Evolutionary conservation across 352 stramenopile genomes (phyloP), one percentile per base, ranked within the genome.

Genomic region (Blastocystis sp.): DNA sequence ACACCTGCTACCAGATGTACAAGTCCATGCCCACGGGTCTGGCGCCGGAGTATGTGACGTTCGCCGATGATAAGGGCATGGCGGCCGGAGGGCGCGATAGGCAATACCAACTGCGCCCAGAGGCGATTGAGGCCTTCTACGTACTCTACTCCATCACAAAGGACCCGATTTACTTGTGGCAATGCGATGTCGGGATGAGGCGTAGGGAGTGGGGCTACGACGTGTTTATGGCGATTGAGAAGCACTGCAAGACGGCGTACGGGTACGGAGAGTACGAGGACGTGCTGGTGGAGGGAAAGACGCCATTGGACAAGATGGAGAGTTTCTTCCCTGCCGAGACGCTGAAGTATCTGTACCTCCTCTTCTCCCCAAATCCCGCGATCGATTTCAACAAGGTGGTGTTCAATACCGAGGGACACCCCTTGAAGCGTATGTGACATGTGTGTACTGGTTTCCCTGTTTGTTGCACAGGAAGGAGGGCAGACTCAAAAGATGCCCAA

Each of bases 311-410:
- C 93, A 93, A 95, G 79, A 98, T 98, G 96, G 95, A 99, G 91
- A 98, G 93, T 70, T 99, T 98, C 91, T 99, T 98, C 90, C 89
- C 98, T 48, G 95, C 96, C 14, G 97, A 99, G 92, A 99, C 96
- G 42, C 91, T 99, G 62, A 99, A 99, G 92, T 99, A 99, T 89
- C 91, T 98, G 45, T 98, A 98, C 90, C 91, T 99, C 68, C 91
- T 98, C 9, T 94, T 97, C 90, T 91, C 92, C 89, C 91, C 93
- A 10, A 91, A 94, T 42, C 89, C 92, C 61, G 69, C 94, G 24
- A 91, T 97, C 79, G 91, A 96, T 3, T 90, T 98, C n/a, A 93
- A 97, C 87, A 93, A 97, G 89, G 95, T 95, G 87, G 94, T 98
- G 0, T 97, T 98, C 91, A 98, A 98, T 91, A 98, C 95, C 1